Percentiles rank a stretch among this genome's conserved stretches.
These are phyloP conservation scores for Tylopilus balloui DNA, from an alignment of 768 basidiomycete species.

Conservation along the genomic window DNA sequence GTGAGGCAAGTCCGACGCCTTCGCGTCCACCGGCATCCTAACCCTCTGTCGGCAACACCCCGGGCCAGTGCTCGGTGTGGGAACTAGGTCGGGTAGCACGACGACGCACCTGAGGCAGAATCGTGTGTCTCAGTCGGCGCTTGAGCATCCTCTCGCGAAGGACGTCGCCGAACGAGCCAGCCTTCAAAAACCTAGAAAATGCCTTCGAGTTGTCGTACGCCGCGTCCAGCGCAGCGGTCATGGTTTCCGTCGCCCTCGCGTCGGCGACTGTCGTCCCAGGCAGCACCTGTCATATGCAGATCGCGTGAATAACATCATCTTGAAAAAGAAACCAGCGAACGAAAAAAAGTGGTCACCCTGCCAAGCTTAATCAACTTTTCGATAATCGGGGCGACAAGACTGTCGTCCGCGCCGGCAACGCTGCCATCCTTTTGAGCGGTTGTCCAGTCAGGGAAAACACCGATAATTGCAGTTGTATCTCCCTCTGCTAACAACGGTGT, in stretches of 20 bases:
- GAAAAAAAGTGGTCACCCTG: conserved; percentile 16
- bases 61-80: neutral
- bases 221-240: conserved; percentile 10
- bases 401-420: conserved; percentile 12
- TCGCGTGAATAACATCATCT: neutral
- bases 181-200: conserved; percentile 32
- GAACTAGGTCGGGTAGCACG: conserved; percentile 2
- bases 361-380: conserved; percentile 10
- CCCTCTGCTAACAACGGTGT: conserved; percentile 30
- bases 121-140: conserved; percentile 27
- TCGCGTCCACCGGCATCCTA: conserved; percentile 27
- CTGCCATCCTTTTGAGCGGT: conserved; percentile 6
- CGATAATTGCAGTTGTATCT: conserved; percentile 33
- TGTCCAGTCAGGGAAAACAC: conserved; percentile 42
- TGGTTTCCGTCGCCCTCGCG: conserved; percentile 1
- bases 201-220: conserved; percentile 40
- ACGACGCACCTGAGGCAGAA: conserved; percentile 39
- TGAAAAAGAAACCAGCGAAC: neutral
- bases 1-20: conserved; percentile 31
- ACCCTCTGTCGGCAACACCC: conserved; percentile 8
- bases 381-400: conserved; percentile 10
- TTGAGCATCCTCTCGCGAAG: conserved; percentile 20
- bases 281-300: conserved; percentile 11
- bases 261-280: conserved; percentile 6
- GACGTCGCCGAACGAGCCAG: conserved; percentile 18